phyloP scores from a whole-genome alignment of 352 stramenopile species.

The Pilasporangium apinafurcum region DNA sequence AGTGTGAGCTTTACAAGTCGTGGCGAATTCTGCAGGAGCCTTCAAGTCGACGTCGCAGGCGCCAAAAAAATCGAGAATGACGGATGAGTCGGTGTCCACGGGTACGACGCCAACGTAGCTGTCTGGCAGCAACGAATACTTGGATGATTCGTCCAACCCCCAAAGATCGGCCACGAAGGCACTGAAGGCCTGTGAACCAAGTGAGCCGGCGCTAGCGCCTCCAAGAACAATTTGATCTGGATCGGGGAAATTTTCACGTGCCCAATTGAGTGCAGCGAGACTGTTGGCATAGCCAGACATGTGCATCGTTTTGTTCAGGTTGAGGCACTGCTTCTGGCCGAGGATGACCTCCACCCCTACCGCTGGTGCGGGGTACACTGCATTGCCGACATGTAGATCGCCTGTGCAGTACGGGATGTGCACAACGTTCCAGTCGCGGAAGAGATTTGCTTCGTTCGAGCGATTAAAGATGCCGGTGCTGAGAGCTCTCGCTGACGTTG shows the following conservation, averaged over 20 bases:
- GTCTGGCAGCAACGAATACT: slow-evolving; percentile 29
- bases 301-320: slow-evolving; percentile 12
- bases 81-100: slow-evolving; percentile 7
- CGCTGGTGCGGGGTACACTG: too few relatives aligned
- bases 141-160: slow-evolving; percentile 24
- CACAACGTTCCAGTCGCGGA: slow-evolving; percentile 43
- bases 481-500: slow-evolving; percentile 12
- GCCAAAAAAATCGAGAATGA: slow-evolving; percentile 29
- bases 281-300: slow-evolving; percentile 25
- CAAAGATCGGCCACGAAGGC: slow-evolving; percentile 25
- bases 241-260: slow-evolving; percentile 25
- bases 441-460: slow-evolving; percentile 26
- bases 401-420: slow-evolving; percentile 45
- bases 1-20: slow-evolving; percentile 13
- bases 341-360: slow-evolving; percentile 13
- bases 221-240: slow-evolving; percentile 23
- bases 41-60: slow-evolving; percentile 21
- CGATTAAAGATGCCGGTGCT: slow-evolving; percentile 30
- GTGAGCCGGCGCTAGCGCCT: slow-evolving; percentile 23
- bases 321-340: slow-evolving; percentile 4
- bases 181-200: slow-evolving; percentile 25
- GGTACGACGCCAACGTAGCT: slow-evolving; percentile 40
- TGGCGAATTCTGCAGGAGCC: slow-evolving; percentile 4
- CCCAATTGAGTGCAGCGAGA: slow-evolving; percentile 25
- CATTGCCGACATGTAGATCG: slow-evolving; percentile 34